Evolutionary conservation across 1,284 basidiomycete genomes (phyloP).

Genomic region (Boletus sp.): DNA sequence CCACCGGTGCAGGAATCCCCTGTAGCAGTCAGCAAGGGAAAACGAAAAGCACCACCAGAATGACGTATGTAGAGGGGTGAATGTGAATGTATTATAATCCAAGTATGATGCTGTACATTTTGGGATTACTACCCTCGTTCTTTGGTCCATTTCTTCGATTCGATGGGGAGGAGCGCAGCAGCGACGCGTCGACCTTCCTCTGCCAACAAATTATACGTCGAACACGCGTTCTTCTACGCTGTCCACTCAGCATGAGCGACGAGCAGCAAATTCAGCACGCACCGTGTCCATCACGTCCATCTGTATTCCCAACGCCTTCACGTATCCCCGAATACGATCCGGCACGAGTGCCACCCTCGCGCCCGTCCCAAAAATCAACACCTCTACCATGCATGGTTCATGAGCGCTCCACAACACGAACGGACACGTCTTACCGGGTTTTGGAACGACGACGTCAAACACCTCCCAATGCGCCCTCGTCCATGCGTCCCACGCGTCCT

Average conservation of each 20-base stretch:
- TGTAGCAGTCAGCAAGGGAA: slow-evolving; percentile 44
- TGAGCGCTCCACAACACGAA: not conserved
- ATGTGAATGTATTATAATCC: slow-evolving; percentile 14
- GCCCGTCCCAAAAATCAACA: slow-evolving; percentile 90
- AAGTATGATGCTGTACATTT: slow-evolving; percentile 25
- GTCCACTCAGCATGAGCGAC: not conserved
- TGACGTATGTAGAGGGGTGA: slow-evolving; percentile 10
- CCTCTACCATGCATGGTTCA: slow-evolving; percentile 58
- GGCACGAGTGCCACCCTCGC: slow-evolving; percentile 74
- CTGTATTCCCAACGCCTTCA: slow-evolving; percentile 84
- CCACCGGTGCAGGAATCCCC: slow-evolving; percentile 22
- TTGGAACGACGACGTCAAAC: slow-evolving; percentile 81
- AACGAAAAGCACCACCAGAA: slow-evolving; percentile 48
- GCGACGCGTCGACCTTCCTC: slow-evolving; percentile 94
- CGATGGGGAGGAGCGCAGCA: slow-evolving; percentile 78
- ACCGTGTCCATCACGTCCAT: slow-evolving; percentile 96
- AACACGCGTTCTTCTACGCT: slow-evolving; percentile 73
- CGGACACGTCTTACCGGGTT: slow-evolving; percentile 67
- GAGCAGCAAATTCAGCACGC: slow-evolving; percentile 19
- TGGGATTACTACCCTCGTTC: slow-evolving; percentile 14
- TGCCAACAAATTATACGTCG: slow-evolving; percentile 90
- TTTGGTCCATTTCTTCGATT: slow-evolving; percentile 27
- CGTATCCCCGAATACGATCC: slow-evolving; percentile 63
- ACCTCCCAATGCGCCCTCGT: slow-evolving; percentile 72
- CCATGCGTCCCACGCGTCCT: slow-evolving; percentile 64